Conservation (phyloP, 148 eudicot genomes). For the Tetragonia tetragonoides region DNA sequence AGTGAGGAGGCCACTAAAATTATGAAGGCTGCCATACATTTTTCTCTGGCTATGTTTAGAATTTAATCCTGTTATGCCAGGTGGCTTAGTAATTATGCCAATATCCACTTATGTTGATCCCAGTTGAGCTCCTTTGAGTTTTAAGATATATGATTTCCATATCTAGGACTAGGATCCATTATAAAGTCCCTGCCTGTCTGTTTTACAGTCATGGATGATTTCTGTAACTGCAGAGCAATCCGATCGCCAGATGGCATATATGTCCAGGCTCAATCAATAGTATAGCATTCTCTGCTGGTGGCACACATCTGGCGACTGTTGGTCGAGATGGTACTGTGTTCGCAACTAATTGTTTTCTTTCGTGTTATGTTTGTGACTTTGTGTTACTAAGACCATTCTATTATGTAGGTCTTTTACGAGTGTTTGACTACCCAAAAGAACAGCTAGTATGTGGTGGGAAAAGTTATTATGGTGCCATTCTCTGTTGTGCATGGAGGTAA, state of each 20-base stretch:
- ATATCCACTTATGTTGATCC: background rate
- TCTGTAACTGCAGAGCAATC: conserved; percentile 47
- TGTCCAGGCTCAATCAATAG: conserved; percentile 77
- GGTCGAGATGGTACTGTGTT: conserved; percentile 69
- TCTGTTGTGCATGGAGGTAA: conserved; percentile 83
- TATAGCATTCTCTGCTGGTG: conserved; percentile 65
- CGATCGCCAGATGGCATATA: conserved; percentile 78
- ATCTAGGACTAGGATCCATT: background rate
- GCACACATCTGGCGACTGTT: conserved; percentile 56
- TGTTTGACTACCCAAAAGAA: conserved; percentile 64
- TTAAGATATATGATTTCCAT: background rate
- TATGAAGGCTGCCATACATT: background rate
- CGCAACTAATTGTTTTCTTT: conserved; percentile 2
- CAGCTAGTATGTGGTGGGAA: conserved; percentile 79
- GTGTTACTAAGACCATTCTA: background rate
- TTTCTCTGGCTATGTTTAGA: background rate
- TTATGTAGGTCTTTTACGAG: conserved; percentile 55
- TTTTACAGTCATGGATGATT: background rate
- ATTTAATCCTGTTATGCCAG: background rate
- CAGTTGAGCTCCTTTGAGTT: background rate
- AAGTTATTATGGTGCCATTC: conserved; percentile 73
- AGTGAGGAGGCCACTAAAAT: background rate
- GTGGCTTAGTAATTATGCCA: background rate
- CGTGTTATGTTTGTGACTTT: background rate
- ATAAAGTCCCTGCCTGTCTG: background rate